Base-by-base conservation (phyloP, 2,329 filamentous ascomycete species). In the Arthrocladium fulminans region DNA sequence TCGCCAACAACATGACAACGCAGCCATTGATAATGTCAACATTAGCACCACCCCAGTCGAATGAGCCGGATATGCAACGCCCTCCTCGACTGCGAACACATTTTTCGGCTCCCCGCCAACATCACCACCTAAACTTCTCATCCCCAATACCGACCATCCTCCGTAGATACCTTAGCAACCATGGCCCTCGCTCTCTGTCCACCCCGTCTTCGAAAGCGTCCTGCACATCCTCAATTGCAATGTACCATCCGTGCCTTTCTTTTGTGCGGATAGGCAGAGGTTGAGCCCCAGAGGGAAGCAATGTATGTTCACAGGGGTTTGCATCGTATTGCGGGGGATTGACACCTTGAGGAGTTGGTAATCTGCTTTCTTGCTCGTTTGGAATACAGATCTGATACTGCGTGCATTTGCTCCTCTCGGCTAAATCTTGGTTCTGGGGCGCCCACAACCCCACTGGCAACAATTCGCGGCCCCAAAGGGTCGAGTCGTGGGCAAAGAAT, bases 251-350 rank as follows among this genome's bases (percentile, higher is more conserved):
- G 73, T 73, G 0, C 73, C 77, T 59, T 76, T 77, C 57, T 64
- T n/a, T n/a, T 76, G 1, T 64, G 73, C 20, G 66, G 73, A 1
- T 71, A 77, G 54, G 75, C 75, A 72, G 68, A 74, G 58, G 65
- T 67, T 7, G 57, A 65, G 12, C 73, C 73, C 0, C 69, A 70
- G 0, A 64, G 64, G 34, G 74, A 76, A 51, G 70, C 68, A 13
- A 77, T 77, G 73, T 67, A 71, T 32, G 61, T 75, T 1, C 73
- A 76, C 52, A 67, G 68, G 3, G 69, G 77, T 12, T 56, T 77
- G 51, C 73, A 76, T 49, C 63, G 72, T 1, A 64, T 73, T 22
- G 74, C 76, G 58, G 73, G 73, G 3, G 73, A 76, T n/a, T n/a
- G n/a, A n/a, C n/a, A n/a, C n/a, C n/a, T n/a, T n/a, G n/a, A n/a